Evolutionary conservation across 495 filamentous ascomycete genomes (phyloP).

Genomic region (Collariella sp.): DNA sequence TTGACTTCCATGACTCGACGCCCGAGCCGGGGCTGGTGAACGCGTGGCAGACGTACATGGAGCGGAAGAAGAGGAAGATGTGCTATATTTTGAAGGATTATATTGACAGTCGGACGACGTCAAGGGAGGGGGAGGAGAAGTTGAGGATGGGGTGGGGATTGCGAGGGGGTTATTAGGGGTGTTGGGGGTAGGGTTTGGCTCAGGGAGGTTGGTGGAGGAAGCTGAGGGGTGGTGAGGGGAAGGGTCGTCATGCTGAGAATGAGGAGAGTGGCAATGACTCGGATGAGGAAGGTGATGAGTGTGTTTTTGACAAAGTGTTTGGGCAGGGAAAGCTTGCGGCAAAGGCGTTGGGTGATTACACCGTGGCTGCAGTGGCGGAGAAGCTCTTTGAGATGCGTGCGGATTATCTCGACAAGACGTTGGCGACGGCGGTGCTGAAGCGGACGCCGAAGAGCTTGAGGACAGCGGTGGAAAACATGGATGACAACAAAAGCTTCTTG

Average conservation of each 20-base stretch:
- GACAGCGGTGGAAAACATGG: constrained; percentile 30
- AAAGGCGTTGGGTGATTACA: constrained; percentile 16
- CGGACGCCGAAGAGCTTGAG: constrained; percentile 26
- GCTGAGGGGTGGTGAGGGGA: not conserved
- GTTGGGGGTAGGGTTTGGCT: not conserved
- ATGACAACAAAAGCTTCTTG: constrained; percentile 32
- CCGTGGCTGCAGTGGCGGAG: constrained; percentile 20
- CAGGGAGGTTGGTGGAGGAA: not conserved
- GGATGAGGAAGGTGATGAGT: constrained; percentile 15
- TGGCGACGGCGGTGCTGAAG: constrained; percentile 30
- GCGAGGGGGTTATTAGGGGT: not conserved
- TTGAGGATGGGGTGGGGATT: not conserved
- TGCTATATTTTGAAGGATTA: constrained; percentile 26
- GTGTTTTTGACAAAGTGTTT: constrained; percentile 21
- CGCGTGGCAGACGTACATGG: constrained; percentile 36
- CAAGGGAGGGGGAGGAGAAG: constrained; percentile 10
- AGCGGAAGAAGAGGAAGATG: constrained; percentile 32
- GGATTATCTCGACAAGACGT: constrained; percentile 24
- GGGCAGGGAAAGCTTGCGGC: constrained; percentile 19
- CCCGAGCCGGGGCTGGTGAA: constrained; percentile 30
- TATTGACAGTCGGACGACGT: constrained; percentile 10
- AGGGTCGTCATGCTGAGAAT: not conserved
- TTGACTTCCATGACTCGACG: constrained; percentile 30
- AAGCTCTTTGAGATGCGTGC: constrained; percentile 27
- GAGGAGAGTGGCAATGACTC: constrained; percentile 1